Evolutionary conservation across 2,329 filamentous ascomycete genomes (phyloP).

Genomic region (Septoria petroselini): DNA sequence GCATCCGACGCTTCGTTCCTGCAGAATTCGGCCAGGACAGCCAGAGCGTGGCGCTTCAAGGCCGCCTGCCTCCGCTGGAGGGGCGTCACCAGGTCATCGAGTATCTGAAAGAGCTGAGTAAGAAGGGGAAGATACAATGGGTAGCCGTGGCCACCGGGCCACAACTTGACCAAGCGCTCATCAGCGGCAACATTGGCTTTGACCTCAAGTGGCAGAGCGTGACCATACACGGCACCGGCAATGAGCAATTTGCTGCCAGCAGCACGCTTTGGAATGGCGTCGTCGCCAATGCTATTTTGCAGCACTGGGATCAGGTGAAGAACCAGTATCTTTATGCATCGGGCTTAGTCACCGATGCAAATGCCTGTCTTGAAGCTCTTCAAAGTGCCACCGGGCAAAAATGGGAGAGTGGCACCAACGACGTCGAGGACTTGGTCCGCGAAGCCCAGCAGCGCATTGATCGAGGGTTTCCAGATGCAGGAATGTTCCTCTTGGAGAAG

Average conservation of each 20-base stretch:
- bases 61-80: conserved; percentile 33
- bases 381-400: conserved; percentile 32
- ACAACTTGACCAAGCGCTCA: conserved; percentile 36
- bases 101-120: conserved; percentile 29
- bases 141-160: conserved; percentile 38
- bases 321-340: conserved; percentile 40
- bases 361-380: conserved; percentile 35
- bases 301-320: conserved; percentile 37
- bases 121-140: conserved; percentile 34
- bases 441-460: conserved; percentile 40
- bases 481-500: conserved; percentile 41
- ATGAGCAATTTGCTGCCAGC: conserved; percentile 39
- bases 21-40: conserved; percentile 33
- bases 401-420: conserved; percentile 37
- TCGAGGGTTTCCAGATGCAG: conserved; percentile 40
- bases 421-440: conserved; percentile 37
- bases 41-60: conserved; percentile 35
- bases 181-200: conserved; percentile 39
- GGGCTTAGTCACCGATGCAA: conserved; percentile 35
- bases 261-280: conserved; percentile 37
- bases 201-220: conserved; percentile 43
- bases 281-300: conserved; percentile 31
- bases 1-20: conserved; percentile 27
- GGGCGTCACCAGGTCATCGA: conserved; percentile 35
- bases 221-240: conserved; percentile 39